Conservation (phyloP, 2,329 filamentous ascomycete genomes). For the Akanthomyces dipterigenus region DNA sequence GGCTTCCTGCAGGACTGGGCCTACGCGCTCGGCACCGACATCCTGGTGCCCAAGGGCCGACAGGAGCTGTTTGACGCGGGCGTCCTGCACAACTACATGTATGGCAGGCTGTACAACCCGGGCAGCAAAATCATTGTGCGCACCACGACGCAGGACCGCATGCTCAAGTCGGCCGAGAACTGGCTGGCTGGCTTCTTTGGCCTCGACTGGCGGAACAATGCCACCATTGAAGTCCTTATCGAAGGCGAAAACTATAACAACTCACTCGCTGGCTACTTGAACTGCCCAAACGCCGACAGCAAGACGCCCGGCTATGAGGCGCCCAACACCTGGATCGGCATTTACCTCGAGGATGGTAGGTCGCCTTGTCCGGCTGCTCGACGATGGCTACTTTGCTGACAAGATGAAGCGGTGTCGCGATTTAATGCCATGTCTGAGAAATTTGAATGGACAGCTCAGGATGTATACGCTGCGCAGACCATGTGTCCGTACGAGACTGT, state of each 20-base stretch:
- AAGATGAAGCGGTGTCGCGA: slow-evolving; percentile 45
- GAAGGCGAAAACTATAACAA: slow-evolving; percentile 61
- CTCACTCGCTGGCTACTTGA: slow-evolving; percentile 59
- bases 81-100: slow-evolving; percentile 65
- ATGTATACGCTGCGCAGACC: slow-evolving; percentile 61
- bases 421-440: slow-evolving; percentile 48
- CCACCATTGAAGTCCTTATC: slow-evolving; percentile 65
- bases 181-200: slow-evolving; percentile 76
- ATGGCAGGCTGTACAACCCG: slow-evolving; percentile 64
- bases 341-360: slow-evolving; percentile 56
- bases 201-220: slow-evolving; percentile 65
- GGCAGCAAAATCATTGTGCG: slow-evolving; percentile 66
- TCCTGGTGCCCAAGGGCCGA: slow-evolving; percentile 65
- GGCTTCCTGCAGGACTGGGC: slow-evolving; percentile 62
- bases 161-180: slow-evolving; percentile 71
- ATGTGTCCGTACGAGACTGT: slow-evolving; percentile 74
- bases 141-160: slow-evolving; percentile 70
- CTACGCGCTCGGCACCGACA: slow-evolving; percentile 63
- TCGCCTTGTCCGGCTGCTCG: background rate
- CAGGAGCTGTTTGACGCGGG: slow-evolving; percentile 65
- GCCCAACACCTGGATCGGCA: slow-evolving; percentile 50
- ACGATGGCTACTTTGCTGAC: background rate
- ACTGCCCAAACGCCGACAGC: slow-evolving; percentile 55
- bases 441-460: slow-evolving; percentile 57
- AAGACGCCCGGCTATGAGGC: slow-evolving; percentile 48